Base-by-base conservation (phyloP, 306 rosid species). In the Quercus glauca region DNA sequence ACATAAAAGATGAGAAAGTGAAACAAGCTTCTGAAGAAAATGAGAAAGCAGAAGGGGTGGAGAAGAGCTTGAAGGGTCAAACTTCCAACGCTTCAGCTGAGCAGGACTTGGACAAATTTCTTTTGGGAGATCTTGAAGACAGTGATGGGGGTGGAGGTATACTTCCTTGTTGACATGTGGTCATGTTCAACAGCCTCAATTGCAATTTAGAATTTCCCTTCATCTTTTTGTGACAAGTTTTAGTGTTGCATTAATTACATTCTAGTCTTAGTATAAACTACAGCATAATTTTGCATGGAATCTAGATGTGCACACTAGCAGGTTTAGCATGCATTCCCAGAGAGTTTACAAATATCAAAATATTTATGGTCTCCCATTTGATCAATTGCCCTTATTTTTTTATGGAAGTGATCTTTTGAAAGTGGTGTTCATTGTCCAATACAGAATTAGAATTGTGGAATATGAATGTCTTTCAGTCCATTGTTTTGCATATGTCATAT, bases 121-220 rank as follows among this genome's bases (percentile, higher is more conserved):
- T 94, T 76, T 92, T 94, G 83, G 99, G 97, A 75, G 99, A 94
- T 88, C 94, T 91, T 83, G 99, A 94, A 86, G 99, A 91, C 83
- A 91, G 97, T 60, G 99, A 94, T 78, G 97, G 90, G 35, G 97
- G 83, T 73, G 87, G 87, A 81, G 99, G 99, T 94, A 84, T 75
- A 53, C 85, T 77, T 53, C 71, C 31, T 58, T 79, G 72, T 80
- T 74, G 64, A 74, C 76, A 25, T 65, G 26, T 74, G 3, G 15
- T 69, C 26, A 14, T 59, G 71, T 81, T 60, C 57, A 19, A 71
- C 14, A 58, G 64, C 17, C 9, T 25, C 45, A 41, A 17, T 67
- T 45, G 5, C 55, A 52, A 60, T 56, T 60, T 71, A 13, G 6
- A 37, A 12, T 52, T 23, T 71, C 37, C 59, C 17, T 71, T 10